Base-by-base conservation (phyloP, 2,329 filamentous ascomycete genomes). In the Aspergillus sp. region DNA sequence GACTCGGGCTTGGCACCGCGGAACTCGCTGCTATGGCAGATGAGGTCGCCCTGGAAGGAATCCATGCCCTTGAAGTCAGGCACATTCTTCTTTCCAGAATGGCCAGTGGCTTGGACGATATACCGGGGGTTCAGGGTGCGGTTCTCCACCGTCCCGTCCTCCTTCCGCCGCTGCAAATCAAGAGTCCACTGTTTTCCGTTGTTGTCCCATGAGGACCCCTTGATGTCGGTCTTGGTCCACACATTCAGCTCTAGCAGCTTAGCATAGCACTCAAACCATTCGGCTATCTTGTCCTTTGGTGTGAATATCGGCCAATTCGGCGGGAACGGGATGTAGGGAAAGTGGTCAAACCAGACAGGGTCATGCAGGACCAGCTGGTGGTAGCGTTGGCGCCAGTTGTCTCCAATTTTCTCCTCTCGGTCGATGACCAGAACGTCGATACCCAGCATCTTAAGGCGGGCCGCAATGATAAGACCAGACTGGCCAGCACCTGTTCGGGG, bases 261-360 rank as follows among this genome's bases (percentile, higher is more conserved):
- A 0, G 83, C 88, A 64, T 91, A 90, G 0, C 82, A 77, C 64
- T 90, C 87, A 62, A 90, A 86, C 75, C 86, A 91, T 47, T 89
- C 86, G 1, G 81, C 88, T 0, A 90, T 77, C 68, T 90, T 90
- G 71, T 90, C 88, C 69, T 90, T 90, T 5, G 88, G 87, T 0
- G 87, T 89, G 71, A 89, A 91, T 15, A 88, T 77, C 3, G 88
- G 88, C 88, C 88, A 91, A 55, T 82, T 81, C 0, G 81, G 69
- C 0, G 88, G 88, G 69, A 90, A 91, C 0, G 77, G 75, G 3
- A 91, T 66, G 70, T 89, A 90, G 0, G 88, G 85, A 77, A 89
- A 76, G 67, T 81, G 78, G 54, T 77, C 75, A 57, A 76, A 80
- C 72, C 78, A 87, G 2, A 90, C 84, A 0, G 87, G 86, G 65